Evolutionary conservation across 73 alveolate genomes (phyloP).

Genomic region (Paramecium bursaria): DNA sequence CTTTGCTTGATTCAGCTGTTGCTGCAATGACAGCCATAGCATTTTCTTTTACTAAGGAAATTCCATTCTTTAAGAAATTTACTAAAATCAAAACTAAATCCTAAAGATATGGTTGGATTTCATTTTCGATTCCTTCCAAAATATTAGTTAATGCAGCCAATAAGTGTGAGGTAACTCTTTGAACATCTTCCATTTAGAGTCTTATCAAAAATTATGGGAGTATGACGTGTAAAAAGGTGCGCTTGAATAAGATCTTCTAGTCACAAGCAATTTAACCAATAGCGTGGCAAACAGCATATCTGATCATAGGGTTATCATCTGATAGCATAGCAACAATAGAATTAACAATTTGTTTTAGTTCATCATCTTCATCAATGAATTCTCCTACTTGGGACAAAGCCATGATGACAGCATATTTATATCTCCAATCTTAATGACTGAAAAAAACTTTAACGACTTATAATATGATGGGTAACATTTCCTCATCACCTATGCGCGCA

Average conservation of each 20-base stretch:
- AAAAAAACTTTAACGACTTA: conserved; percentile 74
- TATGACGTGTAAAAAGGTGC: conserved; percentile 82
- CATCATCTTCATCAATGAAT: conserved; percentile 79
- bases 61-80: conserved; percentile 52
- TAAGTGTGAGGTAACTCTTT: conserved; percentile 90
- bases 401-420: conserved; percentile 84
- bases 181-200: conserved; percentile 81
- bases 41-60: conserved; percentile 84
- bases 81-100: conserved; percentile 54
- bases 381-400: conserved; percentile 90
- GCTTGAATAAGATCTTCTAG: conserved; percentile 90
- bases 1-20: conserved; percentile 86
- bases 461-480: conserved; percentile 77
- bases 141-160: conserved; percentile 89
- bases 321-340: conserved; percentile 73
- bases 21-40: conserved; percentile 87
- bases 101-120: conserved; percentile 72
- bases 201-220: conserved; percentile 80
- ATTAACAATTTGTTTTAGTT: conserved; percentile 81
- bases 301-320: conserved; percentile 89
- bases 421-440: conserved; percentile 89
- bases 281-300: conserved; percentile 97
- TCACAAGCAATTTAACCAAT: conserved; percentile 93
- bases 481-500: conserved; percentile 87
- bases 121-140: conserved; percentile 82